Evolutionary conservation across 192 early-diverging fungal genomes (phyloP).

Genomic region (Kappamyces sp.): DNA sequence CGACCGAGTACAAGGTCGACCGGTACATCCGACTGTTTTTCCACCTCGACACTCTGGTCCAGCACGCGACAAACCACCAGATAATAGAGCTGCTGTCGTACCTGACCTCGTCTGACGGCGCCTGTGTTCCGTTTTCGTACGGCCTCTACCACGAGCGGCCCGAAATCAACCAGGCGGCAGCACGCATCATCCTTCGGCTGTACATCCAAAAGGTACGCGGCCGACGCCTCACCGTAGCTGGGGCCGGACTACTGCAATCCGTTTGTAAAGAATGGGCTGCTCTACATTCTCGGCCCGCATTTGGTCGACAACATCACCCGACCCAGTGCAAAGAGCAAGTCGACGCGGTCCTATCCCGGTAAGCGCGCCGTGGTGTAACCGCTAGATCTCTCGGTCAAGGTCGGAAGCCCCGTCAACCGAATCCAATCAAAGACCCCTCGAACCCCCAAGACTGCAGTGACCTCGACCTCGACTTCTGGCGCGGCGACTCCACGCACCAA

Average conservation of each 20-base stretch:
- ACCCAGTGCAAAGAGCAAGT: too few species aligned
- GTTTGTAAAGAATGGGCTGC: too few species aligned
- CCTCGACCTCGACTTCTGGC: too few species aligned
- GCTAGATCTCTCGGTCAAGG: too few species aligned
- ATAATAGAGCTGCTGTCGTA: slow-evolving; percentile 74
- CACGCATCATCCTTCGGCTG: slow-evolving; percentile 68
- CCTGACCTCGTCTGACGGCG: slow-evolving; percentile 74
- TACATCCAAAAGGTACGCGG: slow-evolving; percentile 51
- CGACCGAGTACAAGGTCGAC: slow-evolving; percentile 35
- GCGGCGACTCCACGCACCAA: too few species aligned
- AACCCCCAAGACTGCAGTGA: too few species aligned
- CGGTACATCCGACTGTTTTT: slow-evolving; percentile 65
- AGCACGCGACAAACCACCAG: slow-evolving; percentile 64
- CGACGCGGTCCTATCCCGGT: too few species aligned
- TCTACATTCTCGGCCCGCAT: too few species aligned
- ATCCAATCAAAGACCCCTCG: too few species aligned
- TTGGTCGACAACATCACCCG: too few species aligned
- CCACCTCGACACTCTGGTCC: slow-evolving; percentile 58
- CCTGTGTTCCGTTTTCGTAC: slow-evolving; percentile 68
- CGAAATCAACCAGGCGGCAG: slow-evolving; percentile 59
- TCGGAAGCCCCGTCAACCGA: too few species aligned
- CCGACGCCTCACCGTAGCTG: not conserved
- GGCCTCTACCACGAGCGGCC: slow-evolving; percentile 73
- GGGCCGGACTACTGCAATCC: slow-evolving; percentile 5
- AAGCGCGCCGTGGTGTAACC: too few species aligned